Evolutionary conservation across 2,329 filamentous ascomycete genomes (phyloP), one percentile per base, ranked within the genome.

Genomic region (Penicillium sp.): DNA sequence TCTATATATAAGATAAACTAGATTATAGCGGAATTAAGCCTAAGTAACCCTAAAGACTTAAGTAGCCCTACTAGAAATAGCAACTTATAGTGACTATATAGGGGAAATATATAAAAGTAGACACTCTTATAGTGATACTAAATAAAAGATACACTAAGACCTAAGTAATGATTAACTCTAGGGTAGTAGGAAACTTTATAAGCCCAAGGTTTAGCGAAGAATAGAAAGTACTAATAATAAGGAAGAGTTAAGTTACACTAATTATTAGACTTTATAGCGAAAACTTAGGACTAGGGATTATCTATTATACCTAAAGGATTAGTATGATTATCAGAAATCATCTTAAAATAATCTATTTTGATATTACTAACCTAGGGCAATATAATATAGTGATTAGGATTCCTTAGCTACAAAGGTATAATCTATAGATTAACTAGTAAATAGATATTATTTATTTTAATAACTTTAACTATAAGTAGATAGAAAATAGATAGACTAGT

Each of bases 381-480:
- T 40, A 49, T 26, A 40, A 40, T 37, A 17, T 46, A 36, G 23
- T 34, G 32, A 7, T 44, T 13, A 15, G 18, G 2, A 30, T 44
- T 7, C 30, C 4, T 3, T 51, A 45, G 34, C 17, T 45, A 44
- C 30, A 40, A 27, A n/a, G 40, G 27, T 48, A 47, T 48, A 51
- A 27, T 43, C 39, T 39, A 44, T 41, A 21, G 17, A 44, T 55
- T 27, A 23, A 50, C 8, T 44, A 44, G 17, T 23, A 24, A 18
- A 27, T 3, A 23, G 26, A 26, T 18, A 33, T 7, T 33, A 43
- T 41, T 21, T 36, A 30, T 17, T 40, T 45, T 46, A 50, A 41
- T 29, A 30, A 50, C n/a, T 54, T 39, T 36, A 41, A 32, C 27
- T 55, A 44, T 41, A 23, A 37, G 29, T 43, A 51, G 8, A 46